Evolutionary conservation across 192 early-diverging fungal genomes (phyloP), one percentile per base, ranked within the genome.

Genomic region (Polychytrium aggregatum): DNA sequence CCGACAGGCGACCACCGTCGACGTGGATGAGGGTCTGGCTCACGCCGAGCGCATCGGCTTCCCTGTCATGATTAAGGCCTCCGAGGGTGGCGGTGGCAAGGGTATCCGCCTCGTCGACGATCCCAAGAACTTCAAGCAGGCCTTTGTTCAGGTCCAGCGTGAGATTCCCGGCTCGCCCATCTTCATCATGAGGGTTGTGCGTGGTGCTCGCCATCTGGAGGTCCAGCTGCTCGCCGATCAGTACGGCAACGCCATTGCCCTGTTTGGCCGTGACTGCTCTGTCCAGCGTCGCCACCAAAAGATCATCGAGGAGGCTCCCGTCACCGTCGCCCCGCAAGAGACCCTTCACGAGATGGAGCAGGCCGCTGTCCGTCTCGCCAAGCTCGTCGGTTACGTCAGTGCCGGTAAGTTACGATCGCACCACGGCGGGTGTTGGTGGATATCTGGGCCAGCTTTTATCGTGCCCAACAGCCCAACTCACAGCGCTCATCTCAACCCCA

Each of bases 1-100:
- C 58, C 71, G 78, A 28, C 59, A 72, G 35, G 92, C 90, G 0
- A 92, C 88, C 46, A 84, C 90, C 26, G 81, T 79, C 50, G 82
- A 83, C 60, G 83, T 84, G 37, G 82, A 89, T 17, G 83, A 92
- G 50, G 95, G 90, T 37, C 62, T 96, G 42, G 58, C 60, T 40
- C 82, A 87, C 52, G 92, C 94, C 8, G 76, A 79, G 42, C 72
- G 82, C 45, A 94, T 98, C 38, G 94, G 94, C 4, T 98, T 85
- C 66, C 94, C 94, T 9, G 78, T 98, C 62, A 98, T 98, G 94
- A 87, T 96, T 64, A 98, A 98, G 72, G 94, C 94, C 30, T 92
- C 89, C 7, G 94, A 98, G 70, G 94, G 94, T 57, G 94, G 94
- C 54, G 94, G 94, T 57, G 94, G 94, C 46, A 98, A 98, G 71